Conservation (phyloP, 805 yeast genomes). For the Schwanniomyces polymorphus region DNA sequence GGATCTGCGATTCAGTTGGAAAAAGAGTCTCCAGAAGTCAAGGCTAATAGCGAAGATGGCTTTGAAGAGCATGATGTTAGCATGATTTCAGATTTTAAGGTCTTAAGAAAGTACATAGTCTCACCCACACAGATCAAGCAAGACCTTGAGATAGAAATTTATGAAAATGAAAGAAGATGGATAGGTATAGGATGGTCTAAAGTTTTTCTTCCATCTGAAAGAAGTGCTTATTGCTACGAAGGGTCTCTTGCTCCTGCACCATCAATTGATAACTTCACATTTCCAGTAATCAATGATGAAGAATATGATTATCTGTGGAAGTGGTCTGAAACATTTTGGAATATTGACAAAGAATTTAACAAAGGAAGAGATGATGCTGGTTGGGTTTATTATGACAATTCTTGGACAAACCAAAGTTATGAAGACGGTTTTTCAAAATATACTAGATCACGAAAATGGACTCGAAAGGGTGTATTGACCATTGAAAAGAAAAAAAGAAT, state of each 20-base stretch:
- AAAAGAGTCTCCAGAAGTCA: constrained; percentile 2
- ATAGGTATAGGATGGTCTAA: constrained; percentile 61
- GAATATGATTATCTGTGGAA: constrained; percentile 48
- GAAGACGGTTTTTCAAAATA: constrained; percentile 49
- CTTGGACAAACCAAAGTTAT: constrained; percentile 44
- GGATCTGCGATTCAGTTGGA: constrained; percentile 33
- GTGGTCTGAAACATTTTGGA: constrained; percentile 59
- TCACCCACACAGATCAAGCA: constrained; percentile 47
- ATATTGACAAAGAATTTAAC: constrained; percentile 40
- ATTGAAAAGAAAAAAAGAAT: constrained; percentile 18
- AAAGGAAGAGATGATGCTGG: constrained; percentile 41
- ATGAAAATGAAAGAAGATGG: constrained; percentile 65
- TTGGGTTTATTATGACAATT: constrained; percentile 55
- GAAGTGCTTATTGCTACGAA: constrained; percentile 49
- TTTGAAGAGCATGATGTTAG: constrained; percentile 15
- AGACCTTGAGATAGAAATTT: constrained; percentile 48
- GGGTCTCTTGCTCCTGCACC: constrained; percentile 30
- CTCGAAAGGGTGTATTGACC: constrained; percentile 41
- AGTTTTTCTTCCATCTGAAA: constrained; percentile 50
- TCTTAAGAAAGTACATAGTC: constrained; percentile 34
- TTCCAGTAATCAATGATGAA: constrained; percentile 44
- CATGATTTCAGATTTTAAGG: constrained; percentile 33
- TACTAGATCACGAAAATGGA: constrained; percentile 55
- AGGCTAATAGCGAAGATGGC: constrained; percentile 11
- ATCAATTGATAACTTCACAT: constrained; percentile 35